Evolutionary conservation across 2,329 filamentous ascomycete species (phyloP).

Genomic region (Macrophomina tecta): DNA sequence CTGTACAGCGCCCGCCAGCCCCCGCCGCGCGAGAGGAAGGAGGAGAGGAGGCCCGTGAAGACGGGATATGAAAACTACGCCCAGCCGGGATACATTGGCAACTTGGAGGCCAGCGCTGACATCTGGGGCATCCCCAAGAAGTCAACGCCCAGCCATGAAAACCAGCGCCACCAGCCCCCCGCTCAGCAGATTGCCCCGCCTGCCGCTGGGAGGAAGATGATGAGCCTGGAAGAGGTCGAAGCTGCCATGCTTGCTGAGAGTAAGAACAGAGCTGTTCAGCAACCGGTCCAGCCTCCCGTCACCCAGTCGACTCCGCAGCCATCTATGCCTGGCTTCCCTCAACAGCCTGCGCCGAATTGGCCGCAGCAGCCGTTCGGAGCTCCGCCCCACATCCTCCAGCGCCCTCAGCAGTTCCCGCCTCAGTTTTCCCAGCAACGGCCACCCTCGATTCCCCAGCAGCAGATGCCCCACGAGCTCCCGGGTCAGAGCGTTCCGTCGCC

Average conservation of each 20-base stretch:
- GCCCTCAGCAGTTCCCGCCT: constrained; percentile 50
- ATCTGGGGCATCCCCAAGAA: constrained; percentile 82
- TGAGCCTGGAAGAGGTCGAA: constrained; percentile 97
- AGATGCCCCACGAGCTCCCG: constrained; percentile 51
- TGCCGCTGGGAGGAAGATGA: constrained; percentile 69
- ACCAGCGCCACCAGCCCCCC: constrained; percentile 32
- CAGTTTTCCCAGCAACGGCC: constrained; percentile 42
- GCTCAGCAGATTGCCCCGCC: constrained; percentile 38
- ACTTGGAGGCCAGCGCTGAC: constrained; percentile 89
- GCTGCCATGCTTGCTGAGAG: constrained; percentile 82
- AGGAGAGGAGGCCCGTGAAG: constrained; percentile 65
- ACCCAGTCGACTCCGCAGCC: constrained; percentile 28
- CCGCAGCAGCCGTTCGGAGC: constrained; percentile 39
- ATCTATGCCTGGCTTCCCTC: constrained; percentile 30
- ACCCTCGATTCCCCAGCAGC: constrained; percentile 49
- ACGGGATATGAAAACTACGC: constrained; percentile 93
- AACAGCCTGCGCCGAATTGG: constrained; percentile 31
- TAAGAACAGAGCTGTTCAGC: constrained; percentile 54
- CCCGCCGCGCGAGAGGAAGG: constrained; percentile 55
- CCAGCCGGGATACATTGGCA: constrained; percentile 81
- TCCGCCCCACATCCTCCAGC: constrained; percentile 55
- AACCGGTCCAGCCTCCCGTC: constrained; percentile 38
- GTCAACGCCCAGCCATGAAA: constrained; percentile 44
- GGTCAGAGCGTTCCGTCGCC: constrained; percentile 43
- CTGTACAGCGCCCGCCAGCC: constrained; percentile 79